These are phyloP conservation scores for Taiozyma sp. DNA, from an alignment of 1,139 yeast genomes.

Conservation along the genomic window DNA sequence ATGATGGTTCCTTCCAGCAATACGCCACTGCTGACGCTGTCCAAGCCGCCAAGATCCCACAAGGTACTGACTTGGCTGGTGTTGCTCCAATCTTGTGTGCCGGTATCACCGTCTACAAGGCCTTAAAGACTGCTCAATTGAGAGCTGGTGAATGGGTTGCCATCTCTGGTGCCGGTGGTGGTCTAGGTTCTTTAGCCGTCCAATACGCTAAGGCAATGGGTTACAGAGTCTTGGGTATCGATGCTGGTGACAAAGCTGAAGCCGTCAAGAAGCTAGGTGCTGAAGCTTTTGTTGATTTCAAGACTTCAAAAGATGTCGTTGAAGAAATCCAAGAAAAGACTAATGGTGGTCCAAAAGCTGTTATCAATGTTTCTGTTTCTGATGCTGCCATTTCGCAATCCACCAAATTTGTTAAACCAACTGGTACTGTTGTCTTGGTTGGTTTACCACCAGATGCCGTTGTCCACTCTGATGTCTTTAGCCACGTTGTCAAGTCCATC, in stretches of 20 bases:
- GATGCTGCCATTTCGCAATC: slow-evolving; percentile 69
- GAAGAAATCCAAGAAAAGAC: slow-evolving; percentile 54
- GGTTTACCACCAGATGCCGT: slow-evolving; percentile 77
- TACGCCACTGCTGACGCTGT: slow-evolving; percentile 83
- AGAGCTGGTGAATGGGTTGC: slow-evolving; percentile 77
- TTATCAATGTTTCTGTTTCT: slow-evolving; percentile 75
- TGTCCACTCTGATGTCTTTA: slow-evolving; percentile 57
- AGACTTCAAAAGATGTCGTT: slow-evolving; percentile 45
- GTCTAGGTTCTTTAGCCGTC: slow-evolving; percentile 75
- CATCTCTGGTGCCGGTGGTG: slow-evolving; percentile 83
- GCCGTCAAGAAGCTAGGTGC: slow-evolving; percentile 60
- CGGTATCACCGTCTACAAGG: slow-evolving; percentile 83
- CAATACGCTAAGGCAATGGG: slow-evolving; percentile 87
- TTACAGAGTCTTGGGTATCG: slow-evolving; percentile 69
- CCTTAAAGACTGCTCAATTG: slow-evolving; percentile 64
- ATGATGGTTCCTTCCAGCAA: slow-evolving; percentile 82
- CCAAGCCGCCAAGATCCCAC: slow-evolving; percentile 77
- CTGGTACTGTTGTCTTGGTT: slow-evolving; percentile 76
- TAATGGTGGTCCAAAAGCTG: slow-evolving; percentile 77
- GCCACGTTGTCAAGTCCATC: slow-evolving; percentile 60
- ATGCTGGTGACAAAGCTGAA: slow-evolving; percentile 66
- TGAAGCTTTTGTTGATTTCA: slow-evolving; percentile 66
- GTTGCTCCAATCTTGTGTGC: slow-evolving; percentile 81
- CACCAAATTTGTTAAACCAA: slow-evolving; percentile 62
- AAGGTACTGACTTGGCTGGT: slow-evolving; percentile 65